Conservation (phyloP, 441 rosid species). For the Macaranga tanarius region DNA sequence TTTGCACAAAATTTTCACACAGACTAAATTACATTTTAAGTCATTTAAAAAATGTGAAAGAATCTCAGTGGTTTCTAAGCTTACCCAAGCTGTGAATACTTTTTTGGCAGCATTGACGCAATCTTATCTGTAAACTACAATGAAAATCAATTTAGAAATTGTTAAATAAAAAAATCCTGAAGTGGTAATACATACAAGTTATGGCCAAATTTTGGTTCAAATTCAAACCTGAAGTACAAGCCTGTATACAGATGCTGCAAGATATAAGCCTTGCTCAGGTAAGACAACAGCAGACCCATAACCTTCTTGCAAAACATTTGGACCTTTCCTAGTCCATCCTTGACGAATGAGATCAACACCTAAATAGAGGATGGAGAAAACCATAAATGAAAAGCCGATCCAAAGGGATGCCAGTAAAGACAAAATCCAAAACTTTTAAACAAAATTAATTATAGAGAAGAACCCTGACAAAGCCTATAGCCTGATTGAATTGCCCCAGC, state of each 20-base stretch:
- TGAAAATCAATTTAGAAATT: conserved; percentile 33
- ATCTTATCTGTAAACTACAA: conserved; percentile 91
- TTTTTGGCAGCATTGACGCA: conserved; percentile 80
- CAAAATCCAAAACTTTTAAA: neutral
- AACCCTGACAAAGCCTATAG: neutral
- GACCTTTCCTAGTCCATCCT: conserved; percentile 89
- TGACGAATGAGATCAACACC: conserved; percentile 86
- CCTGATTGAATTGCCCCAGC: neutral
- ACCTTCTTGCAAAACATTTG: conserved; percentile 86
- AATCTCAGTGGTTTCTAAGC: conserved; percentile 26
- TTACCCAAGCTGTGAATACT: conserved; percentile 92
- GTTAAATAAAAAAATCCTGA: conserved; percentile 15
- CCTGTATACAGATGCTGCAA: conserved; percentile 90
- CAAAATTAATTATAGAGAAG: neutral
- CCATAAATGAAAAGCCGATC: conserved; percentile 7
- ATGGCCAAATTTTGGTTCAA: conserved; percentile 6
- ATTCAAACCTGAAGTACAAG: conserved; percentile 86
- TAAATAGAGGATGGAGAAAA: conserved; percentile 25
- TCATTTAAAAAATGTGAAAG: neutral
- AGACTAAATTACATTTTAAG: neutral
- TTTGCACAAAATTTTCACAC: neutral
- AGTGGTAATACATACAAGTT: conserved; percentile 12
- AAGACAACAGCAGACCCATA: conserved; percentile 94
- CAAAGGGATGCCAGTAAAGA: neutral
- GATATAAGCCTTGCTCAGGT: conserved; percentile 98